phyloP scores from a whole-genome alignment of 2,329 filamentous ascomycete genomes.

The Sarocladium strictum region DNA sequence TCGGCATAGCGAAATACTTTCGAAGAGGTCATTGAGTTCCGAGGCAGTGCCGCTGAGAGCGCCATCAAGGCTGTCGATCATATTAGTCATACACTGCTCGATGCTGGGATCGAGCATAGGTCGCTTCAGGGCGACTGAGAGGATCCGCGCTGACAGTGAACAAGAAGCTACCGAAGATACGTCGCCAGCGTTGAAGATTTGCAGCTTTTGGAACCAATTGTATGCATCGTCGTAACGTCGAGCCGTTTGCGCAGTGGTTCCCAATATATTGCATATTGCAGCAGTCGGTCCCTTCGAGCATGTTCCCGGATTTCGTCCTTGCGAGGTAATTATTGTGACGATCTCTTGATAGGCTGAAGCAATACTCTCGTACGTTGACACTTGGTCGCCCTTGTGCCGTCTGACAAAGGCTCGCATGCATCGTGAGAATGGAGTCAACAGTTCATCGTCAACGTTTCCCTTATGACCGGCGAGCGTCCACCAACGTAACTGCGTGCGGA shows the following conservation, averaged over 20 bases:
- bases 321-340: constrained; percentile 24
- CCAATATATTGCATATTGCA: constrained; percentile 47
- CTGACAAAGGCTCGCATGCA: constrained; percentile 57
- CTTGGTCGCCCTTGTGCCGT: constrained; percentile 35
- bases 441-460: constrained; percentile 55
- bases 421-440: constrained; percentile 58
- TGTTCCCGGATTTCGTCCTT: constrained; percentile 26
- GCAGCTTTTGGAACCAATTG: constrained; percentile 47
- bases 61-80: constrained; percentile 50
- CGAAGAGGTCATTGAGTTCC: constrained; percentile 57
- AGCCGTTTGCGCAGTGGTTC: constrained; percentile 40
- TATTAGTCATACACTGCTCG: constrained; percentile 37
- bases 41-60: constrained; percentile 51
- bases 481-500: constrained; percentile 56
- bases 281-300: constrained; percentile 38
- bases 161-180: constrained; percentile 46
- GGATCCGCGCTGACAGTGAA: constrained; percentile 47
- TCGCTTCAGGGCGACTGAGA: constrained; percentile 47
- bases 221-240: constrained; percentile 44
- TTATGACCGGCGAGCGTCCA: constrained; percentile 58
- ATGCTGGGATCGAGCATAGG: constrained; percentile 28
- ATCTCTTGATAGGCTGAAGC: constrained; percentile 25
- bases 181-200: constrained; percentile 27
- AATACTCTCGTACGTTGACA: constrained; percentile 31
- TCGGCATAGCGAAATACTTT: constrained; percentile 48